Evolutionary conservation across 441 rosid species (phyloP), one percentile per base, ranked within the genome.

Genomic region (Melastoma candidum): DNA sequence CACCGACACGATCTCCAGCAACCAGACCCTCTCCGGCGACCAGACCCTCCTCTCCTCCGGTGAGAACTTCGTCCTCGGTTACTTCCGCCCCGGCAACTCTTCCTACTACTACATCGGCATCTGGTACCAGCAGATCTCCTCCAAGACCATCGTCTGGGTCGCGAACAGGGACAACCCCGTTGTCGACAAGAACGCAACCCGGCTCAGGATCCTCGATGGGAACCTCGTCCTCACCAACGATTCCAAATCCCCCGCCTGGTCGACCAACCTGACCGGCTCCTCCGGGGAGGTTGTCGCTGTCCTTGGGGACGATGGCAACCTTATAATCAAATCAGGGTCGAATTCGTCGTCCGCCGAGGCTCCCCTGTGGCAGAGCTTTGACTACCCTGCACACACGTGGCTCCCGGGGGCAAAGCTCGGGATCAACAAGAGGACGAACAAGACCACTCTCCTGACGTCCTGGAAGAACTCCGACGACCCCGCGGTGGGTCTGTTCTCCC

Each of bases 51-150:
- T 46, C 27, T 80, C 86, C 7, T 47, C 39, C 0, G 58, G 58
- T 2, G 68, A 61, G 4, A 11, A 12, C 55, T 77, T 73, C 43
- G 47, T 4, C 24, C 60, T 80, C 11, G 86, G 86, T 2, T 80
- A 77, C 76, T 77, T 77, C 76, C 49, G 12, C 2, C 74, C 77
- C 48, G 81, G 68, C 25, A 77, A 47, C 44, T 63, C 77, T 44
- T 59, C 80, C 47, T 74, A 80, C 8, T 75, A 59, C 69, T 81
- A 82, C 48, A 65, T 87, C 57, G 90, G 89, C 36, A 79, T 81
- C 59, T 81, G 87, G 96, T 83, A 83, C 60, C 59, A 62, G 2
- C 57, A 60, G 44, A 57, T 84, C 26, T 51, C 76, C 13, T 0
- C n/a, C 8, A 74, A 1, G 44, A 75, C 80, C 17, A 1, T 12